Percentiles rank a stretch among this genome's conserved stretches.
Evolutionary conservation across 1,139 yeast genomes (phyloP).

Genomic region (Magnusiomyces tetraspermus): DNA sequence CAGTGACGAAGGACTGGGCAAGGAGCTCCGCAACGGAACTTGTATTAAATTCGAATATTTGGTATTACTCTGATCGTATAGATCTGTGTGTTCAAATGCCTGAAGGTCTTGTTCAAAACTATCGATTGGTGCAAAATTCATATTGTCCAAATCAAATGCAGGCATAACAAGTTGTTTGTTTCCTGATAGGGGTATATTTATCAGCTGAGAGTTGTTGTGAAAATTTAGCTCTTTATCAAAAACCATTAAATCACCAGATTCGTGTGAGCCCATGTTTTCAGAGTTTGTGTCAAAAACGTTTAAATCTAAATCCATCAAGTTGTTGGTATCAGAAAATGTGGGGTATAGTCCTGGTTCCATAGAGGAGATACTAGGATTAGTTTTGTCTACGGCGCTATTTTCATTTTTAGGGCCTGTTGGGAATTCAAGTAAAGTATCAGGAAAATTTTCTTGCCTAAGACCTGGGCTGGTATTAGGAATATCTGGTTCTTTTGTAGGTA

Average conservation of each 20-base stretch:
- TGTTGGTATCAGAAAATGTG: no score
- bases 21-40: constrained; percentile 16
- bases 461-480: no score
- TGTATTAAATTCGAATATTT: constrained; percentile 15
- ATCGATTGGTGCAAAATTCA: background rate
- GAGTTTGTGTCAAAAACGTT: no score
- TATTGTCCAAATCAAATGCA: background rate
- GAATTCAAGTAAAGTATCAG: no score
- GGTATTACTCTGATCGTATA: background rate
- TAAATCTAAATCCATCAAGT: no score
- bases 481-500: no score
- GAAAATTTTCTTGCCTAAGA: no score
- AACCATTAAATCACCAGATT: background rate
- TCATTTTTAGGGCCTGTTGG: no score
- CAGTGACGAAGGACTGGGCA: constrained; percentile 2
- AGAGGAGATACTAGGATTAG: no score
- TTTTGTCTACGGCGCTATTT: no score
- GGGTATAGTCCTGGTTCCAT: no score
- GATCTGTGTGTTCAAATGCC: background rate
- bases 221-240: background rate
- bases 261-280: no score
- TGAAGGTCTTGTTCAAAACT: constrained; percentile 4
- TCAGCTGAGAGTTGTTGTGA: background rate
- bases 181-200: background rate
- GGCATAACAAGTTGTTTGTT: background rate